A percentile compares a stretch with the other conserved stretches of the same genome.
Evolutionary conservation across 2,329 filamentous ascomycete genomes (phyloP).

Genomic region (Ophiostoma fasciatum): DNA sequence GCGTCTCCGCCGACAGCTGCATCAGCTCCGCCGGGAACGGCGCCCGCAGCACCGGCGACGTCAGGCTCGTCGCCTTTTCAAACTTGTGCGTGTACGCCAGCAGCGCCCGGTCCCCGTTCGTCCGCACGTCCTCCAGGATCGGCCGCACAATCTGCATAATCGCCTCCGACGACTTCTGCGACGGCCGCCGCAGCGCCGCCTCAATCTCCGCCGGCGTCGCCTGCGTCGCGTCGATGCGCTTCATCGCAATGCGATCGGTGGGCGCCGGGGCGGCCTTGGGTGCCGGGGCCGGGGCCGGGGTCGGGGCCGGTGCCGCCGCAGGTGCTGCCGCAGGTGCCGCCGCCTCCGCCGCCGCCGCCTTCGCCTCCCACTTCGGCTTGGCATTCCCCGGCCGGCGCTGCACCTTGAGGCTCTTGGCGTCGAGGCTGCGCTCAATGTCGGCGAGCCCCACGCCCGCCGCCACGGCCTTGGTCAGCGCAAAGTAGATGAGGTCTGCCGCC

Average conservation of each 20-base stretch:
- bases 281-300: slow-evolving; percentile 16
- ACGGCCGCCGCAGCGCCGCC: slow-evolving; percentile 70
- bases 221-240: slow-evolving; percentile 54
- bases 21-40: slow-evolving; percentile 79
- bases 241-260: slow-evolving; percentile 60
- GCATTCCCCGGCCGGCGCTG: slow-evolving; percentile 88
- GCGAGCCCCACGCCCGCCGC: slow-evolving; percentile 70
- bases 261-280: slow-evolving; percentile 15
- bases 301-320: not conserved
- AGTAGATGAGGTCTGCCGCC: slow-evolving; percentile 90
- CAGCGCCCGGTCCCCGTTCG: slow-evolving; percentile 73
- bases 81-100: slow-evolving; percentile 96
- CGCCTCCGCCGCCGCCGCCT: slow-evolving; percentile 32
- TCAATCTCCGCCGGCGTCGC: slow-evolving; percentile 51
- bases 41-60: slow-evolving; percentile 74
- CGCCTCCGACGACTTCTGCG: slow-evolving; percentile 84
- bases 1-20: slow-evolving; percentile 70
- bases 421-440: slow-evolving; percentile 83
- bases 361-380: slow-evolving; percentile 82
- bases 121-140: slow-evolving; percentile 77
- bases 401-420: slow-evolving; percentile 89
- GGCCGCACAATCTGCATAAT: slow-evolving; percentile 85
- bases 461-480: slow-evolving; percentile 81
- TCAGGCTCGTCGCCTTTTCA: slow-evolving; percentile 85
- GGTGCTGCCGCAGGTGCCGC: not conserved